Conservation (phyloP, 306 rosid species). For the Urtica urens region DNA sequence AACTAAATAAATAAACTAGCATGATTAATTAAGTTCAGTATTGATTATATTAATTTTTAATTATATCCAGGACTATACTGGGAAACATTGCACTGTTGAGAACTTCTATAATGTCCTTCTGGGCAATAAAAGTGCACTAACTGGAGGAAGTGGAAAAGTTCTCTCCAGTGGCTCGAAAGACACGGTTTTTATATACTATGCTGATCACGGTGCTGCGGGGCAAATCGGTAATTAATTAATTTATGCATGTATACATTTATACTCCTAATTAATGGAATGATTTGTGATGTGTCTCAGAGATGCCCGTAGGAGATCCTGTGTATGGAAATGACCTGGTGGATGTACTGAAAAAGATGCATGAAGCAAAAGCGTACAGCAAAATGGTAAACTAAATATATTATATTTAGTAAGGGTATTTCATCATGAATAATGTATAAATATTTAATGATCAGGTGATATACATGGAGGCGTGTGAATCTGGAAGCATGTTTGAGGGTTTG, state of each 20-base stretch:
- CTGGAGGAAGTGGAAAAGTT: conserved; percentile 68
- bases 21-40: neutral
- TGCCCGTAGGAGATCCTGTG: conserved; percentile 13
- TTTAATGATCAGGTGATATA: conserved; percentile 35
- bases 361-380: conserved; percentile 30
- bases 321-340: conserved; percentile 26
- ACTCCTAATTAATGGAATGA: neutral
- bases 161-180: conserved; percentile 45
- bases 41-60: neutral
- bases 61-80: conserved; percentile 35
- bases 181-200: conserved; percentile 43
- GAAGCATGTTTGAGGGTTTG: conserved; percentile 63
- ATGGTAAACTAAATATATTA: conserved; percentile 21
- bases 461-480: conserved; percentile 73
- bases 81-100: neutral
- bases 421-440: neutral
- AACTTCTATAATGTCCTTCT: conserved; percentile 46
- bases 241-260: neutral
- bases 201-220: conserved; percentile 51
- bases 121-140: conserved; percentile 37
- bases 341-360: conserved; percentile 43
- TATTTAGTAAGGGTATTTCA: neutral
- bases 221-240: conserved; percentile 18
- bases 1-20: neutral
- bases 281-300: conserved; percentile 19